These are phyloP conservation scores for Tuber microsphaerosporum DNA, from an alignment of 495 filamentous ascomycete species.

Conservation along the genomic window DNA sequence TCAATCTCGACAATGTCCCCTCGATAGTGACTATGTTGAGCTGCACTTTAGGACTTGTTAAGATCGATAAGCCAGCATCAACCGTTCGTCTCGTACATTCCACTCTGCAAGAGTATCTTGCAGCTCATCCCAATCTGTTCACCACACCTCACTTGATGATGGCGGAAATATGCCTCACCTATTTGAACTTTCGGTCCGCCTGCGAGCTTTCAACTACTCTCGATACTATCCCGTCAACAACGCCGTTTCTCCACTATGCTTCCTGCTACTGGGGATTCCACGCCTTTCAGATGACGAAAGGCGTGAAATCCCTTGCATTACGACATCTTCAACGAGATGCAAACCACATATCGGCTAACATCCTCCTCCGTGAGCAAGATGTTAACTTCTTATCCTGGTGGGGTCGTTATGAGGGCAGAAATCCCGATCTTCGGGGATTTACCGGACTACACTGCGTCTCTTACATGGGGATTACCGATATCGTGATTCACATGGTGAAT, in stretches of 20 bases:
- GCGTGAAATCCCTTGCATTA: not conserved
- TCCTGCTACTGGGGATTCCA: no score
- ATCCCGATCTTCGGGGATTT: not conserved
- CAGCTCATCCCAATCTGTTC: not conserved
- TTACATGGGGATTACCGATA: not conserved
- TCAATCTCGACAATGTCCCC: not conserved
- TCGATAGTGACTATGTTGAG: not conserved
- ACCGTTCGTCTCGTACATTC: not conserved
- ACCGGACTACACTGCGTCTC: not conserved
- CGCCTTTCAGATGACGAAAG: no score
- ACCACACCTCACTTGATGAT: not conserved
- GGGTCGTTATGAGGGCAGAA: no score
- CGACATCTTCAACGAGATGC: not conserved
- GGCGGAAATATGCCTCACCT: not conserved
- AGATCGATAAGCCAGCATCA: not conserved
- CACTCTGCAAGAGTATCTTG: not conserved
- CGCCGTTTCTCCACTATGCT: no score
- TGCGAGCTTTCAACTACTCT: not conserved
- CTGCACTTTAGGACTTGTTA: not conserved
- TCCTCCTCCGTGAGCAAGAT: not conserved
- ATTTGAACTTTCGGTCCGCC: not conserved
- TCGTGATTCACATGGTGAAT: not conserved
- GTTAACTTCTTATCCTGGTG: no score
- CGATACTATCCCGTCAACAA: not conserved
- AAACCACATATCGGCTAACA: not conserved